Evolutionary conservation across 2,329 filamentous ascomycete species (phyloP), one percentile per base, ranked within the genome.

Genomic region (Cladosporium oxysporum): DNA sequence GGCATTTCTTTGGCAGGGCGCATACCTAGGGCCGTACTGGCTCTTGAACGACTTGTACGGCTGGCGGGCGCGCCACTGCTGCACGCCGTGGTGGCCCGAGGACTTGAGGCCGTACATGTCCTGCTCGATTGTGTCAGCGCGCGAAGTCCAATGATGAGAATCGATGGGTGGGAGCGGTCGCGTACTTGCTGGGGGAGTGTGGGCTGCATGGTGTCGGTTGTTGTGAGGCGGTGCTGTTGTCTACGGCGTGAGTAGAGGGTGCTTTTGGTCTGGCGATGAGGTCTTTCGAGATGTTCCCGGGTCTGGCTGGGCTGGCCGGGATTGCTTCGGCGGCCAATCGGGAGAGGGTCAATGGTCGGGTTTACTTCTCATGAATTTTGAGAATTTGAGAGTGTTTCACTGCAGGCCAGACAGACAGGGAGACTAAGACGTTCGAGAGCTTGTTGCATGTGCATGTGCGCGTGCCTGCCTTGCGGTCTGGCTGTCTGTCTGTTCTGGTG

Each of bases 11-110:
- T 26, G 1, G 23, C 23, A 47, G 58, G 82, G 82, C 85, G 78
- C 79, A 77, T 82, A 88, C 85, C 85, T 82, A 68, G 86, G 86
- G 64, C 83, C 85, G 74, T 84, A 87, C 65, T 82, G 83, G 75
- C 84, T 86, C 77, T 81, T 77, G 78, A 85, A 87, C 68, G 82
- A 80, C 74, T 82, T 77, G 77, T 82, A 82, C 37, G 73, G 72
- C 64, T 74, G 75, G 26, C 79, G 75, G 68, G 71, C 69, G 35
- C 73, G 64, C 75, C 73, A 77, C 44, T 76, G 76, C 68, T 75
- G 72, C 53, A 76, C 66, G 61, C 73, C 75, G 58, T 68, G 62
- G 58, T 66, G 64, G 64, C 70, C 71, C 29, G 70, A 69, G 53
- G 64, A 67, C 49, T 68, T 62, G 62, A 69, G 68, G 62, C 71